phyloP scores from a whole-genome alignment of 208 protist species.

The Leishmania gerbilli region DNA sequence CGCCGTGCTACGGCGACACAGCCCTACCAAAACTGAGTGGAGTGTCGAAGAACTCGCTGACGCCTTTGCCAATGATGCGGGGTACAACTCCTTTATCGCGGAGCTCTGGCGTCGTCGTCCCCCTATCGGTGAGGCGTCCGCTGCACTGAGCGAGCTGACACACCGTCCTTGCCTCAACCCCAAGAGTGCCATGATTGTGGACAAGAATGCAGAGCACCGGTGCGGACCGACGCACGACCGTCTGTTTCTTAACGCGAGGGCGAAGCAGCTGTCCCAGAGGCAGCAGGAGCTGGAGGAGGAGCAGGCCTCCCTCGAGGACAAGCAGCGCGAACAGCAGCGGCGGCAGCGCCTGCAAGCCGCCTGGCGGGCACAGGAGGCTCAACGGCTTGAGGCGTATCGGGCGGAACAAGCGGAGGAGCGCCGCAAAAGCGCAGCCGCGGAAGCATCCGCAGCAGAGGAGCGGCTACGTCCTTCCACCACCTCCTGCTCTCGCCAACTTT shows the following conservation, averaged over 20 bases:
- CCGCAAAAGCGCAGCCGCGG: neutral
- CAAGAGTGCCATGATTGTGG: slow-evolving; percentile 24
- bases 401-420: neutral
- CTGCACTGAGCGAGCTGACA: slow-evolving; percentile 26
- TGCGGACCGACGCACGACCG: slow-evolving; percentile 45
- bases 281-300: slow-evolving; percentile 47
- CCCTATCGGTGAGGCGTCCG: slow-evolving; percentile 1
- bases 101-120: slow-evolving; percentile 27
- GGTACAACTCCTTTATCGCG: neutral
- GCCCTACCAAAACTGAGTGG: slow-evolving; percentile 22
- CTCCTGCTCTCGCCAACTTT: neutral
- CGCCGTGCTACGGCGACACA: slow-evolving; percentile 3
- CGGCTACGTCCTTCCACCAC: neutral
- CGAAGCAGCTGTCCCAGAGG: slow-evolving; percentile 38
- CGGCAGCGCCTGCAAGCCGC: slow-evolving; percentile 11
- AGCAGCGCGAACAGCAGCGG: slow-evolving; percentile 20
- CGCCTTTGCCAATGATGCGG: neutral
- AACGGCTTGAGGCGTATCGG: slow-evolving; percentile 18
- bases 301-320: slow-evolving; percentile 24
- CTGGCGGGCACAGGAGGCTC: slow-evolving; percentile 22
- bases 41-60: slow-evolving; percentile 15
- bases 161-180: slow-evolving; percentile 43
- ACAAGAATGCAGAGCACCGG: slow-evolving; percentile 15
- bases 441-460: neutral
- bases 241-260: slow-evolving; percentile 46